Base-by-base conservation (phyloP, 75 land plant genomes). In the Gnetum montanum region DNA sequence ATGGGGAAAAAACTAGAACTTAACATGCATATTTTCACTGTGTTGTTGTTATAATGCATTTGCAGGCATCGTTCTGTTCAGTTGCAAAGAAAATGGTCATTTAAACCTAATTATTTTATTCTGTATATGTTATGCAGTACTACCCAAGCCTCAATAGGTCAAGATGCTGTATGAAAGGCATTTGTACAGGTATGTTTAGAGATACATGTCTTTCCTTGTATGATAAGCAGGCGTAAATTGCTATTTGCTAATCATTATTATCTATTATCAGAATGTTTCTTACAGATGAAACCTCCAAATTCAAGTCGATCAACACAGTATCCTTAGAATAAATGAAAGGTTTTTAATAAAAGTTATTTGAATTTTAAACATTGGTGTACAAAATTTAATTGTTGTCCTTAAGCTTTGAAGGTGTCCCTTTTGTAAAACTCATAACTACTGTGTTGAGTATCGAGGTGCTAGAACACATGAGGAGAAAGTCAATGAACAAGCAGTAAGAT, bases 61-160 rank as follows among this genome's bases (percentile, higher is more conserved):
- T n/a, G n/a, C n/a, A n/a, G n/a, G n/a, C n/a, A n/a, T n/a, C n/a
- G n/a, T n/a, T n/a, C n/a, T n/a, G n/a, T n/a, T n/a, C n/a, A n/a
- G n/a, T n/a, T n/a, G n/a, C n/a, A n/a, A n/a, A n/a, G n/a, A n/a
- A n/a, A n/a, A n/a, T n/a, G n/a, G n/a, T n/a, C n/a, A n/a, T n/a
- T n/a, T n/a, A n/a, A n/a, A n/a, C n/a, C n/a, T n/a, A n/a, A n/a
- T n/a, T n/a, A n/a, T n/a, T n/a, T n/a, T n/a, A n/a, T n/a, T n/a
- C n/a, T n/a, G n/a, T n/a, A n/a, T n/a, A n/a, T n/a, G n/a, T n/a
- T n/a, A n/a, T n/a, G n/a, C 70, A 92, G 97, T 73, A 76, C 50
- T 92, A 88, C 80, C 98, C 98, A 37, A 92, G 86, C 55, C 82
- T 92, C 48, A 92, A 92, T 55, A 60, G 98, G 20, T 88, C 98